Conservation (phyloP, 768 basidiomycete species). For the Kwoniella heveanensis region DNA sequence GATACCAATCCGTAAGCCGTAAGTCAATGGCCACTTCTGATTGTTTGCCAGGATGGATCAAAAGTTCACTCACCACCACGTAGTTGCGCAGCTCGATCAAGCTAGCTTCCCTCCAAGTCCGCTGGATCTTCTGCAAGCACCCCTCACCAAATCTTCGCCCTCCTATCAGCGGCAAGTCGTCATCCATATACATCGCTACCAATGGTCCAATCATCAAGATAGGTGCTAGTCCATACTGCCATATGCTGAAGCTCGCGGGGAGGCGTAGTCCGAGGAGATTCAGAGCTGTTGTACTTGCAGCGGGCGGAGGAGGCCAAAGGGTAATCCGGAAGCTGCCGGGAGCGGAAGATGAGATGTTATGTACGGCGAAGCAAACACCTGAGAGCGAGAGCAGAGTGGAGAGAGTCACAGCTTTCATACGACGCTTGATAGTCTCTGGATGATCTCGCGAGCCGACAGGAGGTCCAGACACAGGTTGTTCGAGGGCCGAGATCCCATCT, state of each 20-base stretch:
- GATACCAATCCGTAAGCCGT: too few species aligned
- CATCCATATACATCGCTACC: slow-evolving; percentile 59
- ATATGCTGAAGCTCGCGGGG: not conserved
- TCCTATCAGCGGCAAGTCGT: slow-evolving; percentile 39
- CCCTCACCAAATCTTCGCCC: slow-evolving; percentile 4
- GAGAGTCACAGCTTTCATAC: slow-evolving; percentile 68
- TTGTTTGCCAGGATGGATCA: too few species aligned
- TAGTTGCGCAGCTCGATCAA: slow-evolving; percentile 74
- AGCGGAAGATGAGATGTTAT: slow-evolving; percentile 13
- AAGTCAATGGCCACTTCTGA: too few species aligned
- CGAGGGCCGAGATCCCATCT: slow-evolving; percentile 36
- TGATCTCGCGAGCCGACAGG: slow-evolving; percentile 64
- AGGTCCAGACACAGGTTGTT: slow-evolving; percentile 61
- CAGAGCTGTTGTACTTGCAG: slow-evolving; percentile 9
- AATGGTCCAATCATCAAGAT: slow-evolving; percentile 77
- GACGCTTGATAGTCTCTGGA: slow-evolving; percentile 77
- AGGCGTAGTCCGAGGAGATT: slow-evolving; percentile 17
- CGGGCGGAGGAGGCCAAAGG: slow-evolving; percentile 1
- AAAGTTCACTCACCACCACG: slow-evolving; percentile 57
- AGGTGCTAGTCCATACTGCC: slow-evolving; percentile 69
- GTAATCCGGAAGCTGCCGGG: slow-evolving; percentile 1
- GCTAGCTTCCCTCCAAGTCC: slow-evolving; percentile 21
- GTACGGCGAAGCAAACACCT: slow-evolving; percentile 58
- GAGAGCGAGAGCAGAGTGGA: slow-evolving; percentile 67
- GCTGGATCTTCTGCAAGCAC: slow-evolving; percentile 8